Conservation (phyloP, 306 rosid species). For the Parietaria judaica region DNA sequence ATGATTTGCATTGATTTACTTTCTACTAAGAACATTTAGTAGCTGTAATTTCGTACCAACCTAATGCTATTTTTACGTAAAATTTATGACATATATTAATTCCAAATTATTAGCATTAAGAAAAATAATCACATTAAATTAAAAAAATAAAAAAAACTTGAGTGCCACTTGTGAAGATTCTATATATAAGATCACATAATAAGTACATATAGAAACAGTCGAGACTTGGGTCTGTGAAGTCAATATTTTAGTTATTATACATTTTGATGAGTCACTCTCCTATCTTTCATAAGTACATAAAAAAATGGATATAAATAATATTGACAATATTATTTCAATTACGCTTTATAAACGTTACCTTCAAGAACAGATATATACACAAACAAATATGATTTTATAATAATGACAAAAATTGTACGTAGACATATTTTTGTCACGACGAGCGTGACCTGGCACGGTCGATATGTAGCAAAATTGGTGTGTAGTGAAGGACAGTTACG, state of each 20-base stretch:
- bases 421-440: not conserved
- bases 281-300: not conserved
- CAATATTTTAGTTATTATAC: not conserved
- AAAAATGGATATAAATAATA: not conserved
- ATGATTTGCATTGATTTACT: not conserved
- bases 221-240: not conserved
- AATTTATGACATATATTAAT: too few relatives aligned
- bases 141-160: not conserved
- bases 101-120: too few relatives aligned
- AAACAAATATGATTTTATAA: not conserved
- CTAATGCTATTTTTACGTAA: too few relatives aligned
- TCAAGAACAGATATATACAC: not conserved
- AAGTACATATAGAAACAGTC: constrained; percentile 1
- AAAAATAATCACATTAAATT: too few relatives aligned
- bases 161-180: constrained; percentile 7
- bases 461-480: not conserved
- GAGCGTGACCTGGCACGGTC: constrained; percentile 1
- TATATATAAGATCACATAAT: not conserved
- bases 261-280: constrained; percentile 10
- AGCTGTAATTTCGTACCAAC: not conserved
- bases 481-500: not conserved
- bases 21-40: not conserved
- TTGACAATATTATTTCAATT: constrained; percentile 4
- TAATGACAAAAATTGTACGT: not conserved
- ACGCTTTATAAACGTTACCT: not conserved